Conservation (phyloP, 1,284 basidiomycete genomes). For the Ganoderma multipileum region DNA sequence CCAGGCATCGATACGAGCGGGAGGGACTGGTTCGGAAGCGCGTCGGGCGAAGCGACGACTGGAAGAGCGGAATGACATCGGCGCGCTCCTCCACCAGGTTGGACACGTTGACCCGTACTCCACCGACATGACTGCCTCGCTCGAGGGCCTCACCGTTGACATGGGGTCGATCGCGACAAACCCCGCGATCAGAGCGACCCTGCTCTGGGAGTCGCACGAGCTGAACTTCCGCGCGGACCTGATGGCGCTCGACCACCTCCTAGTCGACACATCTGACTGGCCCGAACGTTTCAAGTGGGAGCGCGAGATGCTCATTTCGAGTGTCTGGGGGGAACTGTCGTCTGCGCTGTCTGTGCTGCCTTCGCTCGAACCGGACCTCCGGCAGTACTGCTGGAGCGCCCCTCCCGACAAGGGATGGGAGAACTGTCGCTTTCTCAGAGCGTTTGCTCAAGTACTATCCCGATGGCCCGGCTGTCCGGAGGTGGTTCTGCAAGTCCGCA, state of each 20-base stretch:
- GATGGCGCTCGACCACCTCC: constrained; percentile 1
- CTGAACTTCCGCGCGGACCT: constrained; percentile 4
- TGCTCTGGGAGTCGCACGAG: constrained; percentile 7
- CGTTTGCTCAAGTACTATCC: not conserved
- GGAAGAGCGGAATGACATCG: constrained; percentile 11
- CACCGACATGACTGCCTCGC: not conserved
- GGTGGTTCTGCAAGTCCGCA: not conserved
- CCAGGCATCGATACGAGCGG: not conserved
- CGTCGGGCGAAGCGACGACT: constrained; percentile 2
- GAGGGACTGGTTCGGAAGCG: not conserved
- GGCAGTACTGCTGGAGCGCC: not conserved
- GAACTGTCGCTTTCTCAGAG: not conserved
- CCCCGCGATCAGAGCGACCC: not conserved
- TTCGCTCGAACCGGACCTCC: not conserved
- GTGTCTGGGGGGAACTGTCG: constrained; percentile 1
- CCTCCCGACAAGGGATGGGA: not conserved
- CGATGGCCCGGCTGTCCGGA: not conserved
- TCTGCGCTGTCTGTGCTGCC: constrained; percentile 31
- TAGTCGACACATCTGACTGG: not conserved
- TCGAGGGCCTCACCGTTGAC: not conserved
- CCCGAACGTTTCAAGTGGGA: not conserved
- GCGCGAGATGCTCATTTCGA: not conserved
- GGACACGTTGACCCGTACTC: constrained; percentile 5
- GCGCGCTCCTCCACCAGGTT: constrained; percentile 8
- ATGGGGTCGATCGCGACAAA: not conserved